Base-by-base conservation (phyloP, 352 stramenopile genomes). In the Saprolegnia diclina region DNA sequence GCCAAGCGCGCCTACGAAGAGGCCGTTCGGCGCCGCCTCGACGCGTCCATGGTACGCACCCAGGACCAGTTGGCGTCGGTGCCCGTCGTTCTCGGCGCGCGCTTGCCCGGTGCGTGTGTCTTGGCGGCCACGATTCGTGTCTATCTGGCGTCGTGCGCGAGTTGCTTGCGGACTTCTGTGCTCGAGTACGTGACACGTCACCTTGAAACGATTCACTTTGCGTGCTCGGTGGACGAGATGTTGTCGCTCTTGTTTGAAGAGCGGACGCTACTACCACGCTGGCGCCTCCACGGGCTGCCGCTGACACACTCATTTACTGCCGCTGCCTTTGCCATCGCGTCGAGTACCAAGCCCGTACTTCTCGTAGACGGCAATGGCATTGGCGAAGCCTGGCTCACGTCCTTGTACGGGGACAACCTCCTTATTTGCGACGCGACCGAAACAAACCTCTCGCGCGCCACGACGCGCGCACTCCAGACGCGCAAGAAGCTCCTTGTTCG, bases 121-220 rank as follows among this genome's bases (percentile, higher is more conserved):
- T 9, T 69, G 16, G 63, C 50, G 21, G 63, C 63, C 19, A 42
- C 63, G 22, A 50, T 61, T 1, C 26, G 62, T 37, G 63, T 69
- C 4, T 69, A 69, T 32, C 46, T 69, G 22, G 22, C 46, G n/a
- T 18, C 45, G 26, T 67, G 55, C 40, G 7, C 13, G 5, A 26
- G 38, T 9, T 29, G 18, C 14, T 5, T 56, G 14, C 44, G 45
- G 9, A n/a, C 48, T 5, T 19, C 35, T n/a, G 63, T 63, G 5
- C 29, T 69, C 0, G 22, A 59, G 21, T 16, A 4, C 7, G 61
- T 67, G 11, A 37, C 29, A 4, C 18, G n/a, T 11, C 11, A 21
- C 11, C 44, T 67, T 14, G 18, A 46, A 57, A 18, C 44, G 11
- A 11, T 19, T 22, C 42, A 48, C 13, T 29, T 64, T 19, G 14